phyloP scores from a whole-genome alignment of 2,329 filamentous ascomycete species.

The Phialocephala subalpina region DNA sequence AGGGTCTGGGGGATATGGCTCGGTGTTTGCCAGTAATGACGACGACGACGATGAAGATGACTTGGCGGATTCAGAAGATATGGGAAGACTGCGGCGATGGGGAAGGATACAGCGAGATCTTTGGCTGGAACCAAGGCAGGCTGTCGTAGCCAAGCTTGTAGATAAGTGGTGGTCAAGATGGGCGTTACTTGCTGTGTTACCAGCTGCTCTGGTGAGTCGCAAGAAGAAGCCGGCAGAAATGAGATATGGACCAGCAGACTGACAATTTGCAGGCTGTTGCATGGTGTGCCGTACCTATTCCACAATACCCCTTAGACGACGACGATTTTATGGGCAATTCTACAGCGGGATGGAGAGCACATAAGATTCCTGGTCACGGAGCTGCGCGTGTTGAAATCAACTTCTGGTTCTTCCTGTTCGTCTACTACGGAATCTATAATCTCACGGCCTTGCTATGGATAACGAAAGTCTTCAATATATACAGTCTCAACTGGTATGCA shows the following conservation, averaged over 20 bases:
- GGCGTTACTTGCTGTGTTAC: conserved; percentile 66
- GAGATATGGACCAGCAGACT: conserved; percentile 15
- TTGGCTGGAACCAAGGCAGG: conserved; percentile 67
- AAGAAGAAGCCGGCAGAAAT: neutral
- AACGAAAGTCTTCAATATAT: conserved; percentile 76
- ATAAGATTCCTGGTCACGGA: conserved; percentile 67
- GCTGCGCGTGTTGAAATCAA: conserved; percentile 69
- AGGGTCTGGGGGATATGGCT: conserved; percentile 54
- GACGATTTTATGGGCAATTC: conserved; percentile 46
- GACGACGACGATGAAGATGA: conserved; percentile 46
- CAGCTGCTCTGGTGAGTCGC: conserved; percentile 64
- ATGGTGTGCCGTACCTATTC: conserved; percentile 73
- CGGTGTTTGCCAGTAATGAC: conserved; percentile 53
- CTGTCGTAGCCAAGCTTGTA: conserved; percentile 64
- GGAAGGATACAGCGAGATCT: conserved; percentile 54
- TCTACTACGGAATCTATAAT: conserved; percentile 76
- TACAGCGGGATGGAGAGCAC: conserved; percentile 36
- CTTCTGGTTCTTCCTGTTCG: conserved; percentile 76
- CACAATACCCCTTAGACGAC: conserved; percentile 63
- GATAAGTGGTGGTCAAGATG: conserved; percentile 71
- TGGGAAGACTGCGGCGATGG: conserved; percentile 41
- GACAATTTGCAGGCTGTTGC: conserved; percentile 57
- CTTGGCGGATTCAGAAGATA: conserved; percentile 36
- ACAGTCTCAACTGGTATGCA: conserved; percentile 69
- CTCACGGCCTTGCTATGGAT: conserved; percentile 74